These are phyloP conservation scores for Mortierella sp. DNA, from an alignment of 371 early-diverging fungal species.

Conservation along the genomic window DNA sequence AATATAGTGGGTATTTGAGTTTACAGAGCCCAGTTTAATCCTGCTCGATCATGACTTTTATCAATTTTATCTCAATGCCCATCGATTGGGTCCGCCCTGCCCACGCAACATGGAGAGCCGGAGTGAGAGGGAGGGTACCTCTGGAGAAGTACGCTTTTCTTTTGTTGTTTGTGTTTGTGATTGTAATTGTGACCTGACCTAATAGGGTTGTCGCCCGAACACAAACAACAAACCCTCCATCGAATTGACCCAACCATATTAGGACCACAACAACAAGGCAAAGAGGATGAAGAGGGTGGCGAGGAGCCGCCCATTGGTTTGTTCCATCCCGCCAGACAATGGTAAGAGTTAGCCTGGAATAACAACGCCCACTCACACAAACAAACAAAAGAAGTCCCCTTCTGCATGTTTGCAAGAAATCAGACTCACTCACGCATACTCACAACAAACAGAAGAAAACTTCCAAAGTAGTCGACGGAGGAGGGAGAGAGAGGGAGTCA, in stretches of 20 bases:
- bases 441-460: background rate
- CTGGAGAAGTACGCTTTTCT: no score
- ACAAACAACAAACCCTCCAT: background rate
- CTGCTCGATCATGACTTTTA: slow-evolving; percentile 5
- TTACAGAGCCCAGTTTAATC: slow-evolving; percentile 3
- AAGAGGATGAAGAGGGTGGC: background rate
- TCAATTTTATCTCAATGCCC: slow-evolving; percentile 9
- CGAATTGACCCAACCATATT: background rate
- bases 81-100: background rate
- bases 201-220: background rate
- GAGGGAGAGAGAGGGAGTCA: background rate
- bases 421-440: background rate
- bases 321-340: slow-evolving; percentile 4
- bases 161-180: no score
- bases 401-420: background rate
- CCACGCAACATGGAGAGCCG: background rate
- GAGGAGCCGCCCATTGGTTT: background rate
- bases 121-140: background rate
- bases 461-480: background rate
- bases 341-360: background rate
- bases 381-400: background rate
- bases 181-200: no score
- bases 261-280: background rate
- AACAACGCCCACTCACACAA: background rate
- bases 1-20: background rate